Evolutionary conservation across 2,329 filamentous ascomycete species (phyloP).

Genomic region (Alternaria postmessia): DNA sequence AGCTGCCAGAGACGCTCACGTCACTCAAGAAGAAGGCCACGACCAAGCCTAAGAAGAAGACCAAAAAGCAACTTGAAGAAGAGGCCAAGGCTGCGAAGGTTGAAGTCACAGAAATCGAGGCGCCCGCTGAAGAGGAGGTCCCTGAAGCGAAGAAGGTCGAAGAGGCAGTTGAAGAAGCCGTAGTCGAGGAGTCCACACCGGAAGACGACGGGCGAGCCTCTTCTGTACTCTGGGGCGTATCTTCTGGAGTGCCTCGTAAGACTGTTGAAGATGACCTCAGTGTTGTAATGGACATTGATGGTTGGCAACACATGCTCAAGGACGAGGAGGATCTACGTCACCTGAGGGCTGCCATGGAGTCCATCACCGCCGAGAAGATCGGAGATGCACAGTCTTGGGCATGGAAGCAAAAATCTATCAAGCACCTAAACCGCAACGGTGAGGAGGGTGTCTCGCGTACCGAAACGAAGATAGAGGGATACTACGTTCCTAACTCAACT

Average conservation of each 20-base stretch:
- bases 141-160: constrained; percentile 55
- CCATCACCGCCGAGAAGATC: constrained; percentile 58
- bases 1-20: constrained; percentile 38
- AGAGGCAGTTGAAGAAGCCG: constrained; percentile 39
- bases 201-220: constrained; percentile 56
- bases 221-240: constrained; percentile 68
- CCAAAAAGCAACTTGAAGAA: constrained; percentile 78
- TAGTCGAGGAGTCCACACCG: constrained; percentile 40
- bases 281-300: constrained; percentile 73
- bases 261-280: constrained; percentile 72
- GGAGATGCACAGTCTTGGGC: constrained; percentile 70
- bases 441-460: constrained; percentile 62
- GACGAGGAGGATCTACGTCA: constrained; percentile 72
- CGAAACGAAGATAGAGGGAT: constrained; percentile 66
- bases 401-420: constrained; percentile 76
- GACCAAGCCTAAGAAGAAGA: constrained; percentile 73
- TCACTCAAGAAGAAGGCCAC: constrained; percentile 48
- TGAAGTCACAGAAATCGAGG: constrained; percentile 52
- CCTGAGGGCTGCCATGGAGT: constrained; percentile 61
- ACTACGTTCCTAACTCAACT: constrained; percentile 85
- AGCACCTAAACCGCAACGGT: constrained; percentile 69
- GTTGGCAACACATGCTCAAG: constrained; percentile 73
- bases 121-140: constrained; percentile 41
- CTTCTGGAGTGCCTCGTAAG: constrained; percentile 65
- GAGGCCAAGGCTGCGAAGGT: constrained; percentile 49